A percentile compares a stretch with the other conserved stretches of the same genome.
These are phyloP conservation scores for Pythium dissimile DNA, from an alignment of 352 stramenopile genomes.

Conservation along the genomic window DNA sequence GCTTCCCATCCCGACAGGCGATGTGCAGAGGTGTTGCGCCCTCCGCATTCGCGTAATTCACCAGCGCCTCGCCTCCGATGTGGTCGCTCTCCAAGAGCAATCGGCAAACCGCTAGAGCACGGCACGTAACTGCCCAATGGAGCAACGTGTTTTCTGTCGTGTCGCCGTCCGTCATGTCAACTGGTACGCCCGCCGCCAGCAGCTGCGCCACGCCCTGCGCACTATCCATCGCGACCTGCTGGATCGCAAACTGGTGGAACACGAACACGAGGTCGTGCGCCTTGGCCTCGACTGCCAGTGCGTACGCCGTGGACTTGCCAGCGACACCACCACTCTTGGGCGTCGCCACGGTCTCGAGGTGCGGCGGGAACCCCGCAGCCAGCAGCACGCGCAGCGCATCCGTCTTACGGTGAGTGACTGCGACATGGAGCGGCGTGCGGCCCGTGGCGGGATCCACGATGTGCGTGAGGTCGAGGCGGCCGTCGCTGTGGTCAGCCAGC, in stretches of 20 bases:
- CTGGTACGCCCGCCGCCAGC: constrained; percentile 53
- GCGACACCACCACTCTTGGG: neutral
- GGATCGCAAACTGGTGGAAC: constrained; percentile 86
- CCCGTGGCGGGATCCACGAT: constrained; percentile 62
- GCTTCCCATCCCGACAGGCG: constrained; percentile 50
- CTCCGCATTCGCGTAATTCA: constrained; percentile 60
- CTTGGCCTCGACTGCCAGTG: constrained; percentile 54
- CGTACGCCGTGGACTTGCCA: constrained; percentile 51
- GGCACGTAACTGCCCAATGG: constrained; percentile 78
- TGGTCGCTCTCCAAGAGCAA: constrained; percentile 41
- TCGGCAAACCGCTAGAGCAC: constrained; percentile 49
- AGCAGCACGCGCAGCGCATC: constrained; percentile 79
- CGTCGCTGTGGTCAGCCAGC: constrained; percentile 62
- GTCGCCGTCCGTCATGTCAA: constrained; percentile 46
- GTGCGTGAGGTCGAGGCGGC: constrained; percentile 39
- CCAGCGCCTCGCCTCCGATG: constrained; percentile 30
- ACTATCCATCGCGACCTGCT: constrained; percentile 73
- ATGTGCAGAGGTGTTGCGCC: constrained; percentile 76
- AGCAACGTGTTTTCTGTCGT: constrained; percentile 52
- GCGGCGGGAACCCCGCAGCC: constrained; percentile 66
- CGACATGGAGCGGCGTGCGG: constrained; percentile 74
- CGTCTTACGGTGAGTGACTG: constrained; percentile 65
- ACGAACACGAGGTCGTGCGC: constrained; percentile 64
- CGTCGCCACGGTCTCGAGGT: constrained; percentile 32
- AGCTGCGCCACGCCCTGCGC: constrained; percentile 51